Evolutionary conservation across 305 asterid species (phyloP), one percentile per base, ranked within the genome.

Genomic region (Solanum hybrid): DNA sequence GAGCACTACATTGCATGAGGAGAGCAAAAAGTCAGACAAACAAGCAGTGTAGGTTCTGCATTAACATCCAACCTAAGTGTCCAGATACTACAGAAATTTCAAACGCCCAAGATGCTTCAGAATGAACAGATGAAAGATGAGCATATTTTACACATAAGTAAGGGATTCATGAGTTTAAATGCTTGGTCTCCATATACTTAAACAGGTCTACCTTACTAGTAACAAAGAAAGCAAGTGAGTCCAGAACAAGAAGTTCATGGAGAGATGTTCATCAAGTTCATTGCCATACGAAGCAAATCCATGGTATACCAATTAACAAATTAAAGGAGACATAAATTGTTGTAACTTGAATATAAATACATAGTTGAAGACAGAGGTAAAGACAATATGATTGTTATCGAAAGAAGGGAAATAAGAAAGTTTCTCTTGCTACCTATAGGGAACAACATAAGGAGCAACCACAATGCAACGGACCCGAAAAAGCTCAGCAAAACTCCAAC

Each of bases 1-100:
- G 98, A 9, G 99, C 97, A 86, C 99, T 97, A 95, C 88, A 90
- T 86, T 75, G 90, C 86, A 92, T 78, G 89, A 87, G 75, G 84
- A 77, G 84, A 91, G 37, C 86, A 84, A 75, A 80, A 86, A 82
- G 29, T 76, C 15, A 40, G 88, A 77, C 37, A 75, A 37, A 26
- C 86, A 72, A 51, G 84, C 51, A 85, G 60, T 31, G 36, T 1
- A 31, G 81, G 27, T 32, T 38, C 88, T 24, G 66, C 81, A 84
- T 24, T 88, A 84, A 42, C 42, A 71, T 84, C 38, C 87, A 82
- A 82, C 38, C 72, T 8, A 82, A 42, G 72, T 19, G 17, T 82
- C 72, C 72, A 82, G 72, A 27, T 14, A 19, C 29, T 9, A 81
- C 2, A 82, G 40, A 11, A 51, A 45, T 51, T 84, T 84, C 75